A percentile compares a stretch with the other conserved stretches of the same genome.
phyloP scores from a whole-genome alignment of 805 yeast genomes.

The Sugiyamaella marilandica region DNA sequence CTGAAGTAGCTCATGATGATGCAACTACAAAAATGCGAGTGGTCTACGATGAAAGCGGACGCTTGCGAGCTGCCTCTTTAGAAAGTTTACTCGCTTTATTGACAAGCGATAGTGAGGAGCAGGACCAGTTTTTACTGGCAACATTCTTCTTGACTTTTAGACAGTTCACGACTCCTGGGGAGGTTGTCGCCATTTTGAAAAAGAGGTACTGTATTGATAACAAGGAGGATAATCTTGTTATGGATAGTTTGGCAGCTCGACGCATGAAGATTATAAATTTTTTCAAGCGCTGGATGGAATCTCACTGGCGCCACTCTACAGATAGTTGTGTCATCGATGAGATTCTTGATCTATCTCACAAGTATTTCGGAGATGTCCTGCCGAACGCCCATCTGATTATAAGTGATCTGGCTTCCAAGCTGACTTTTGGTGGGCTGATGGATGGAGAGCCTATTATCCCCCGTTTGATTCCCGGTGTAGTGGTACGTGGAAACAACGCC shows the following conservation, averaged over 20 bases:
- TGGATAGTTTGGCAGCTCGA: slow-evolving; percentile 36
- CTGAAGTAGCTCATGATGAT: not conserved
- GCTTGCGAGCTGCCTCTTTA: slow-evolving; percentile 33
- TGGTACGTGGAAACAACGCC: not conserved
- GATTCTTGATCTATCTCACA: slow-evolving; percentile 59
- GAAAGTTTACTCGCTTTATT: slow-evolving; percentile 29
- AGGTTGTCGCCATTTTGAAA: slow-evolving; percentile 63
- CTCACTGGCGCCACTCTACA: slow-evolving; percentile 69
- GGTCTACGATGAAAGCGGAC: slow-evolving; percentile 21
- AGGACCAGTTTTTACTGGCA: slow-evolving; percentile 63
- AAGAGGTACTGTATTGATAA: slow-evolving; percentile 37
- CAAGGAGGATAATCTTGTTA: slow-evolving; percentile 43
- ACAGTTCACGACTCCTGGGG: slow-evolving; percentile 61
- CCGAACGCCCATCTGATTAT: slow-evolving; percentile 20
- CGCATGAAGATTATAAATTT: slow-evolving; percentile 54
- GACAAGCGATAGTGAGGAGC: slow-evolving; percentile 21
- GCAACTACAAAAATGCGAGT: not conserved
- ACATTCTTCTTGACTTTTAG: slow-evolving; percentile 76
- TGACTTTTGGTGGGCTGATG: slow-evolving; percentile 7
- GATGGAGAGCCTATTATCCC: slow-evolving; percentile 24
- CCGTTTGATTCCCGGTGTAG: slow-evolving; percentile 8
- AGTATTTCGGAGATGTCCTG: slow-evolving; percentile 14
- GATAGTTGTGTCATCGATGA: slow-evolving; percentile 65
- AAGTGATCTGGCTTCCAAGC: slow-evolving; percentile 19
- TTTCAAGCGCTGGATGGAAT: slow-evolving; percentile 82